A percentile compares a stretch with the other conserved stretches of the same genome.
These are phyloP conservation scores for Oropetium thomaeum DNA, from an alignment of 176 grass and related monocot genomes.

Conservation along the genomic window DNA sequence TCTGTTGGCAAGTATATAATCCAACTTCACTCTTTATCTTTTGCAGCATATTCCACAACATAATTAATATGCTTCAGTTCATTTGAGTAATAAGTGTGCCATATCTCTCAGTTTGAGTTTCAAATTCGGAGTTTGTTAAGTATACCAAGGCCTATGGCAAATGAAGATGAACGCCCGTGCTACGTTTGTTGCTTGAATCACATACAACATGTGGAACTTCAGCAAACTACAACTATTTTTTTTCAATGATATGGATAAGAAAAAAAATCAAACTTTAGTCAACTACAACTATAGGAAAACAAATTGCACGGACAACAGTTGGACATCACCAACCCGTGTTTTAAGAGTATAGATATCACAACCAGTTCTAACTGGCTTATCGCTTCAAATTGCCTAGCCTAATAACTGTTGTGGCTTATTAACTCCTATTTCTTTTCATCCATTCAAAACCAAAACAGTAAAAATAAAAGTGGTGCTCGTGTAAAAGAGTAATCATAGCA, in stretches of 20 bases:
- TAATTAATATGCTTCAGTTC: background rate
- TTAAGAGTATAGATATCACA: background rate
- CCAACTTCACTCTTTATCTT: background rate
- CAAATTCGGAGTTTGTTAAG: background rate
- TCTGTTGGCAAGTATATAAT: slow-evolving; percentile 1
- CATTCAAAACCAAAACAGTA: background rate
- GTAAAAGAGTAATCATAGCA: background rate
- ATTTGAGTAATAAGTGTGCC: background rate
- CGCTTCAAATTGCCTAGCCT: background rate
- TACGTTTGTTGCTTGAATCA: too few relatives aligned
- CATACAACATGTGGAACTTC: too few relatives aligned
- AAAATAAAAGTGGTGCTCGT: background rate
- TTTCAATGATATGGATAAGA: too few relatives aligned
- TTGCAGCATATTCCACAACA: background rate
- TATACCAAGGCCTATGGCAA: background rate
- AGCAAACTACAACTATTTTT: too few relatives aligned
- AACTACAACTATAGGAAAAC: too few relatives aligned
- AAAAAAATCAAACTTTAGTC: too few relatives aligned
- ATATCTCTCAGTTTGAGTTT: background rate
- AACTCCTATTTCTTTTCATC: background rate
- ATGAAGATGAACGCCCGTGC: too few relatives aligned
- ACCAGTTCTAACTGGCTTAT: background rate
- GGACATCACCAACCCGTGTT: too few relatives aligned
- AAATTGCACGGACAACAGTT: too few relatives aligned
- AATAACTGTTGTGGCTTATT: background rate